A percentile compares a stretch with the other conserved stretches of the same genome.
Evolutionary conservation across 2,329 filamentous ascomycete genomes (phyloP).

Genomic region (Diaporthe citri): DNA sequence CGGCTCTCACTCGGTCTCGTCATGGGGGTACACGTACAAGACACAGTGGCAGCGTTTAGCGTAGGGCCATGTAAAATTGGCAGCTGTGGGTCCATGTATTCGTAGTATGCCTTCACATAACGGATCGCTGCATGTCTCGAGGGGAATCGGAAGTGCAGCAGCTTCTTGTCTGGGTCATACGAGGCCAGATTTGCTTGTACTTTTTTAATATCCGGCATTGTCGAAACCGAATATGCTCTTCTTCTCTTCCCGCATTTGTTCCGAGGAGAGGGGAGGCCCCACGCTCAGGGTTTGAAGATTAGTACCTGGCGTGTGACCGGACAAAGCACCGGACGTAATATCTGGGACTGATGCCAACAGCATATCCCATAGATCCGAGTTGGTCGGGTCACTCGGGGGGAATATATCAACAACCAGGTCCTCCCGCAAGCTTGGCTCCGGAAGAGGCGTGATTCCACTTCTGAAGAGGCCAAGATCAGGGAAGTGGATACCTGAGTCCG

Average conservation of each 20-base stretch:
- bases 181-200: not conserved
- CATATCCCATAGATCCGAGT: not conserved
- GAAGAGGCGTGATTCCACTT: not conserved
- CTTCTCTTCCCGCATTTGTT: rapidly evolving
- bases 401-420: not conserved
- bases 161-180: not conserved
- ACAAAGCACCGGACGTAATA: not conserved
- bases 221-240: not conserved
- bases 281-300: not conserved
- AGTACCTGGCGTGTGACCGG: not conserved
- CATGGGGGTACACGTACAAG: not conserved
- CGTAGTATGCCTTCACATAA: not conserved
- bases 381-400: not conserved
- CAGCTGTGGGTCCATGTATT: not conserved
- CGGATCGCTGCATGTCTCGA: not conserved
- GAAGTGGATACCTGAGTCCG: not conserved
- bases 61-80: not conserved
- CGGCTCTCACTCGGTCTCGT: not conserved
- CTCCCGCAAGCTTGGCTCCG: not conserved
- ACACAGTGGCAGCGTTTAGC: not conserved
- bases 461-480: not conserved
- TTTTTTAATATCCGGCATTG: not conserved
- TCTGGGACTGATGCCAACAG: not conserved
- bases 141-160: not conserved
- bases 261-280: not conserved